These are phyloP conservation scores for Geotrichum reessii DNA, from an alignment of 1,139 yeast species.

Conservation along the genomic window DNA sequence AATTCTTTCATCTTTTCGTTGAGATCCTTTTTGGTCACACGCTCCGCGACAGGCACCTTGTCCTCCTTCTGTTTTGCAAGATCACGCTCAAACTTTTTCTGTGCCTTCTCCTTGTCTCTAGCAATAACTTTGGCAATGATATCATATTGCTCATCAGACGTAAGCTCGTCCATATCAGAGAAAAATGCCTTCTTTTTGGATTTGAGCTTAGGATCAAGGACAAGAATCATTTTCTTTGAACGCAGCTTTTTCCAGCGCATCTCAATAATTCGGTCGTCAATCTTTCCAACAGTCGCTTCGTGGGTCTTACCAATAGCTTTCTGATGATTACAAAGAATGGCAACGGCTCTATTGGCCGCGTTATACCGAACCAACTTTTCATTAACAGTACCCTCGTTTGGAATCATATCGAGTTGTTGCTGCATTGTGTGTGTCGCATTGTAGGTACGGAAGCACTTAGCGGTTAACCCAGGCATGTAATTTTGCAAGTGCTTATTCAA, in stretches of 20 bases:
- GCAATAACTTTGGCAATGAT: slow-evolving; percentile 53
- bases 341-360: slow-evolving; percentile 94
- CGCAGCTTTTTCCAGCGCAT: slow-evolving; percentile 79
- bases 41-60: slow-evolving; percentile 40
- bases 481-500: slow-evolving; percentile 81
- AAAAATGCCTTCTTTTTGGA: slow-evolving; percentile 50
- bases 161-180: slow-evolving; percentile 63
- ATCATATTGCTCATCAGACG: slow-evolving; percentile 55
- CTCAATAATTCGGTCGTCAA: slow-evolving; percentile 70
- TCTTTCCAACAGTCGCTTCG: slow-evolving; percentile 71
- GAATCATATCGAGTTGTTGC: slow-evolving; percentile 78
- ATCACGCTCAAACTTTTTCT: slow-evolving; percentile 65
- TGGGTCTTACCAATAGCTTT: slow-evolving; percentile 84
- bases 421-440: slow-evolving; percentile 97
- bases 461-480: slow-evolving; percentile 90
- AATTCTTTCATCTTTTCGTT: slow-evolving; percentile 55
- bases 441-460: slow-evolving; percentile 95
- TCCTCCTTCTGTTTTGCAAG: slow-evolving; percentile 65
- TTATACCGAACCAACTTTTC: slow-evolving; percentile 84
- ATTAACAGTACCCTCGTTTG: slow-evolving; percentile 77
- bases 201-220: slow-evolving; percentile 54
- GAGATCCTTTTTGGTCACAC: slow-evolving; percentile 50
- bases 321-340: slow-evolving; percentile 95
- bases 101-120: slow-evolving; percentile 58
- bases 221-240: slow-evolving; percentile 62